Evolutionary conservation across 768 basidiomycete species (phyloP).

Genomic region (Lentinus tigrinus): DNA sequence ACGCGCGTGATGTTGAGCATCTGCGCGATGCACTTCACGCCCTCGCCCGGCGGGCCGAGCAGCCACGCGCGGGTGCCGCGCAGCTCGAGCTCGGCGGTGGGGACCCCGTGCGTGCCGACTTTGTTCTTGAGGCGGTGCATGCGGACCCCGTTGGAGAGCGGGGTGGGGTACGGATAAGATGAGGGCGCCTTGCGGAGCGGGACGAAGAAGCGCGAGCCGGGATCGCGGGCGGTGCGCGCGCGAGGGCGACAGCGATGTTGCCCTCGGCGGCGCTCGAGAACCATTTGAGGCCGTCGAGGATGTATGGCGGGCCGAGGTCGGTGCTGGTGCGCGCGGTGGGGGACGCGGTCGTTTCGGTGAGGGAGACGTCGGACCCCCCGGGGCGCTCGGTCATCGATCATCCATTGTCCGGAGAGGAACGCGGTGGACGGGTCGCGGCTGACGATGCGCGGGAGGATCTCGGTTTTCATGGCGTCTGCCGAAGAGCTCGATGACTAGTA

Average conservation of each 20-base stretch:
- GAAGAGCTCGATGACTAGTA: conserved; percentile 48
- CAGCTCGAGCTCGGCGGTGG: conserved; percentile 78
- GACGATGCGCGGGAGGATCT: conserved; percentile 51
- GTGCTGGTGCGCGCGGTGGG: conserved; percentile 29
- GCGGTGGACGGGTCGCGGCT: conserved; percentile 61
- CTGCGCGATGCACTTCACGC: conserved; percentile 65
- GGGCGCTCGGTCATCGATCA: conserved; percentile 44
- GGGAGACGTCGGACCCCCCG: conserved; percentile 74
- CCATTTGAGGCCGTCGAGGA: conserved; percentile 76
- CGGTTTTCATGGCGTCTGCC: conserved; percentile 57
- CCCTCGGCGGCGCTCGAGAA: conserved; percentile 83
- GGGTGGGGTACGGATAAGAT: conserved; percentile 41
- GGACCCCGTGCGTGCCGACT: conserved; percentile 74
- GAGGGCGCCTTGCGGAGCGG: conserved; percentile 53
- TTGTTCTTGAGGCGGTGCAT: conserved; percentile 79
- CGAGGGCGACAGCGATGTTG: conserved; percentile 68
- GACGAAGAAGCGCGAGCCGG: conserved; percentile 67
- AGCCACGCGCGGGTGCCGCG: conserved; percentile 60
- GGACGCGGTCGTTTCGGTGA: conserved; percentile 64
- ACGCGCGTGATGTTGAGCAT: conserved; percentile 78
- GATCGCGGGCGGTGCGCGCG: conserved; percentile 69
- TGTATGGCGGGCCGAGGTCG: conserved; percentile 49
- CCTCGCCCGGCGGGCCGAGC: conserved; percentile 54
- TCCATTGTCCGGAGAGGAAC: conserved; percentile 62
- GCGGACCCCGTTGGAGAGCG: conserved; percentile 61